Evolutionary conservation across 345 rosid genomes (phyloP), one percentile per base, ranked within the genome.

Genomic region (Salix brachista): DNA sequence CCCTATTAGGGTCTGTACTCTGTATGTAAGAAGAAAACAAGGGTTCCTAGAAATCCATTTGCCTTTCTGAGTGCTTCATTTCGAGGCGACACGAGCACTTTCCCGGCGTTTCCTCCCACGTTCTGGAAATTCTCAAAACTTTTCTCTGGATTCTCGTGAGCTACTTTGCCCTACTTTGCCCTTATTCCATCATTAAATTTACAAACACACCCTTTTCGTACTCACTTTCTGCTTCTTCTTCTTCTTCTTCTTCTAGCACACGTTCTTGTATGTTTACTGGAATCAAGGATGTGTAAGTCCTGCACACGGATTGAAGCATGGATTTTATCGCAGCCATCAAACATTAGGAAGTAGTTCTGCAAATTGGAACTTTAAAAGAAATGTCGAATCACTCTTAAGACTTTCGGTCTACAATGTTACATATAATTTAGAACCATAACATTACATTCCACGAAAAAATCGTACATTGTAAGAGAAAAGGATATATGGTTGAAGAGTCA

Each of bases 61-160:
- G 66, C 82, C 82, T 81, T 81, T 81, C 71, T 52, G 56, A 72
- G 58, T 50, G 79, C 72, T 70, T 78, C 65, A 77, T 82, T 81
- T 87, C 97, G 90, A 91, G 97, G 93, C 87, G 93, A 90, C 98
- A 88, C 93, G 97, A 86, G 91, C 94, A 91, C 94, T 91, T 93
- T 91, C 89, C 96, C 91, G 91, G 94, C 88, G 94, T 88, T 89
- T 93, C 90, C 90, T 93, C 97, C 94, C 89, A 90, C 85, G 80
- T 74, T 87, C 72, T 87, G 77, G 89, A 90, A 84, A 88, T 84
- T 81, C 88, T 84, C 87, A 83, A 83, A 52, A n/a, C 75, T 62
- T 79, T 75, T 81, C 85, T 86, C 80, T 88, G 84, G 92, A 86
- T 86, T 89, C 87, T 84, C 86, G 86, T 85, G 87, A 75, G 12